phyloP scores from a whole-genome alignment of 768 basidiomycete genomes.

The Lyophyllum decastes region DNA sequence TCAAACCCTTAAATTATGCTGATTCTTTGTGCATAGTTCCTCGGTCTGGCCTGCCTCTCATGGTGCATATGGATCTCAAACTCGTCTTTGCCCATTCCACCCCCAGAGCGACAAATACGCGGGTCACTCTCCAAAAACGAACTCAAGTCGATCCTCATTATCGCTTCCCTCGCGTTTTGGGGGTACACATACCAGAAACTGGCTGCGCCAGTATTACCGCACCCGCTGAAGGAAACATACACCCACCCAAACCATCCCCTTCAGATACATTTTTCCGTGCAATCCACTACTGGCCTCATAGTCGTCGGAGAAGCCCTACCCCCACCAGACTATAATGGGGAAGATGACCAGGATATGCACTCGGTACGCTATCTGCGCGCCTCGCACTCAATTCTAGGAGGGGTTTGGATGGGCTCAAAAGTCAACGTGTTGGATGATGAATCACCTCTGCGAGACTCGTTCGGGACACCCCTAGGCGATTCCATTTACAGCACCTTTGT shows the following conservation, averaged over 20 bases:
- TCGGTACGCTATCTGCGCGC: slow-evolving; percentile 64
- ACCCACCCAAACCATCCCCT: slow-evolving; percentile 54
- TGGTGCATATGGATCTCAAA: slow-evolving; percentile 31
- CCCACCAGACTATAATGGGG: slow-evolving; percentile 29
- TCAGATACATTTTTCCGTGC: slow-evolving; percentile 65
- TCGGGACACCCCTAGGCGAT: slow-evolving; percentile 61
- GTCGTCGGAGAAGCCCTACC: slow-evolving; percentile 75
- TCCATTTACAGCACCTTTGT: slow-evolving; percentile 85
- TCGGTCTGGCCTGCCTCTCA: slow-evolving; percentile 31
- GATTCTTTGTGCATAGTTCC: slow-evolving; percentile 20
- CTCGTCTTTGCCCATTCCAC: slow-evolving; percentile 11
- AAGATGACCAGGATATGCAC: slow-evolving; percentile 38
- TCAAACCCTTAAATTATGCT: neutral
- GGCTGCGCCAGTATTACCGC: slow-evolving; percentile 58
- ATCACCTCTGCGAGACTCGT: slow-evolving; percentile 48
- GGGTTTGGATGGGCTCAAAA: slow-evolving; percentile 75
- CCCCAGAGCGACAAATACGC: slow-evolving; percentile 20
- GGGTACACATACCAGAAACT: slow-evolving; percentile 37
- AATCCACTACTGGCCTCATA: slow-evolving; percentile 79
- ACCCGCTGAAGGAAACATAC: slow-evolving; percentile 52
- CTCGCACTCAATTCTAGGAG: slow-evolving; percentile 65
- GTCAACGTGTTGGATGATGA: slow-evolving; percentile 42
- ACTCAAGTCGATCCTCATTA: slow-evolving; percentile 27
- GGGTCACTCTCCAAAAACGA: slow-evolving; percentile 17
- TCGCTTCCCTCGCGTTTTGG: slow-evolving; percentile 35